Evolutionary conservation across 2,329 filamentous ascomycete species (phyloP).

Genomic region (Colletotrichum sublineola): DNA sequence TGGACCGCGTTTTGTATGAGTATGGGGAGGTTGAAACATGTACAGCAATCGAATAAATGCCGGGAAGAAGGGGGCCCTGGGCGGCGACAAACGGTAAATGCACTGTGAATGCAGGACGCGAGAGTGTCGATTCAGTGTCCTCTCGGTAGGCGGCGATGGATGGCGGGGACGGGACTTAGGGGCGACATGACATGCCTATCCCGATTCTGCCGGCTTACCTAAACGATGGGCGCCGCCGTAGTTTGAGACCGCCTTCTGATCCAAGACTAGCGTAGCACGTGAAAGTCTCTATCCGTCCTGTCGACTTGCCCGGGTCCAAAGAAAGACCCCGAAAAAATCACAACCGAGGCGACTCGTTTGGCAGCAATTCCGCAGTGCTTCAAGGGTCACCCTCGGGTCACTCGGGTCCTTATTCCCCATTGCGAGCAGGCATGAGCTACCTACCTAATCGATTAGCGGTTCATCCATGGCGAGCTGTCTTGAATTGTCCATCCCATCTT

Average conservation of each 20-base stretch:
- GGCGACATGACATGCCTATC: conserved; percentile 16
- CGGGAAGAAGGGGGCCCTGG: background rate
- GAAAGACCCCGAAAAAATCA: conserved; percentile 10
- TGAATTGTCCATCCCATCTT: no score
- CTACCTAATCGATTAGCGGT: background rate
- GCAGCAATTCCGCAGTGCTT: conserved; percentile 6
- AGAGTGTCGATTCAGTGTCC: conserved; percentile 30
- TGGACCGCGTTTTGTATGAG: background rate
- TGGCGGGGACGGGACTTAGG: conserved; percentile 33
- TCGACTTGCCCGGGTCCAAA: background rate
- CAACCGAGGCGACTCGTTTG: conserved; percentile 20
- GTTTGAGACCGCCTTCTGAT: background rate
- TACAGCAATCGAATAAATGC: background rate
- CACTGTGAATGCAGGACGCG: conserved; percentile 22
- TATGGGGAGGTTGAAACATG: background rate
- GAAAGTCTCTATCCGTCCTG: background rate
- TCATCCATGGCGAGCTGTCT: background rate
- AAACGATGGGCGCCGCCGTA: background rate
- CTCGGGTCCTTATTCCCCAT: background rate
- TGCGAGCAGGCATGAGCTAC: background rate
- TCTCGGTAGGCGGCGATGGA: conserved; percentile 38
- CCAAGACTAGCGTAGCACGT: background rate
- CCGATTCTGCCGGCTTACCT: conserved; percentile 36
- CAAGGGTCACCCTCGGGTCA: conserved; percentile 5
- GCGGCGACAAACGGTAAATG: background rate